Conservation (phyloP, 2,329 filamentous ascomycete species). For the Bimuria novae-zelandiae region DNA sequence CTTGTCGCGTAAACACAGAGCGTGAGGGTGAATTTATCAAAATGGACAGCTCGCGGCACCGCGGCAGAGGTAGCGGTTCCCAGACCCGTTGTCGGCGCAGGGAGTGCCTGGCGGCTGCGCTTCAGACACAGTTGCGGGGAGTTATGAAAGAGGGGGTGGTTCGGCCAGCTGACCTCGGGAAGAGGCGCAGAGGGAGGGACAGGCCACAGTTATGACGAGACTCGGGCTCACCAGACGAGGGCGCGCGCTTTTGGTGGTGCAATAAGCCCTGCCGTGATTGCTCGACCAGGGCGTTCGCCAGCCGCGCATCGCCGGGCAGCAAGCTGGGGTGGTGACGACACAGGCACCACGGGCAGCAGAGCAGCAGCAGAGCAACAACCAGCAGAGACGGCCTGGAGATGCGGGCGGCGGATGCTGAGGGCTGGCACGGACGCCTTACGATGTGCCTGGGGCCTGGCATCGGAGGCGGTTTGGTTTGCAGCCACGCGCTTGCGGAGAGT, state of each 20-base stretch:
- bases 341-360: background rate
- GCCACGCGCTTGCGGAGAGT: conserved; percentile 4
- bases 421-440: background rate
- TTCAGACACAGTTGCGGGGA: conserved; percentile 8
- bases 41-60: background rate
- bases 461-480: conserved; percentile 3
- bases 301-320: conserved; percentile 9
- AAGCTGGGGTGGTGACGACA: background rate
- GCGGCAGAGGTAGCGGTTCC: background rate
- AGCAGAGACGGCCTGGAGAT: too few species aligned
- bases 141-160: conserved; percentile 16
- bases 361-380: background rate
- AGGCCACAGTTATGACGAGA: conserved; percentile 21
- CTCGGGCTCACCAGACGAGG: conserved; percentile 8
- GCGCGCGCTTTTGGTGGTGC: too few species aligned
- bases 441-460: background rate
- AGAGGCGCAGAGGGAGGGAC: background rate
- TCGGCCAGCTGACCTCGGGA: conserved; percentile 21
- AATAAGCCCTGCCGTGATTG: conserved; percentile 28
- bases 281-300: conserved; percentile 15
- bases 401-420: background rate
- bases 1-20: conserved; percentile 17
- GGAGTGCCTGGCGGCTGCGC: background rate
- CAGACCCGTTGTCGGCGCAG: background rate
- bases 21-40: background rate